Evolutionary conservation across 129 eudicot genomes (phyloP), one percentile per base, ranked within the genome.

Genomic region (Lonicera japonica): DNA sequence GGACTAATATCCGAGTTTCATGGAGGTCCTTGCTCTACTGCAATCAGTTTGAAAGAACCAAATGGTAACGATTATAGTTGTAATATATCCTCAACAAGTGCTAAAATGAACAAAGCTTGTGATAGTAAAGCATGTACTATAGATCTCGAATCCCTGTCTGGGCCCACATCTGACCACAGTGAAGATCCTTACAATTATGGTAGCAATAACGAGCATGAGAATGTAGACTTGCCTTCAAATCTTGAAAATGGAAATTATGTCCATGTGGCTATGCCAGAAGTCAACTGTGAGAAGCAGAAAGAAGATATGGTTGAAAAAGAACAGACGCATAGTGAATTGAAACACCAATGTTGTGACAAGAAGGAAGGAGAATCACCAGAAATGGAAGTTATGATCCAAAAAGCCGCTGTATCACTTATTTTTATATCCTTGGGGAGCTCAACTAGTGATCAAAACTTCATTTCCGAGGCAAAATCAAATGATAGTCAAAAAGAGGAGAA

Each of bases 371-470:
- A n/a, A n/a, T 10, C 60, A 15, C 41, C 70, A 41, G 73, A 72
- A 19, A 57, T 25, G 5, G 84, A 83, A 66, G 14, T 12, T 16
- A 5, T 34, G 10, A 25, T 69, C 23, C 67, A 68, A 56, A 73
- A 68, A 17, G 96, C 87, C 40, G 90, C 96, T 3, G 60, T 65
- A 51, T 80, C 88, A 20, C 87, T 89, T 41, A 21, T 89, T 6
- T 57, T 65, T 24, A 61, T 89, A 16, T 75, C 82, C 0, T 16
- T 52, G 14, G 76, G 59, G 61, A 74, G 47, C 45, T 65, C 68
- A 64, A 38, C 69, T 23, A 59, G 41, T 40, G n/a, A n/a, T n/a
- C n/a, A n/a, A n/a, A n/a, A n/a, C n/a, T n/a, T n/a, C n/a, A 47
- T 58, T 51, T 18, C 59, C 38, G 61, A 63, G 59, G 25, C 55